Evolutionary conservation across 2,329 filamentous ascomycete genomes (phyloP).

Genomic region (Furcasterigmium sp.): DNA sequence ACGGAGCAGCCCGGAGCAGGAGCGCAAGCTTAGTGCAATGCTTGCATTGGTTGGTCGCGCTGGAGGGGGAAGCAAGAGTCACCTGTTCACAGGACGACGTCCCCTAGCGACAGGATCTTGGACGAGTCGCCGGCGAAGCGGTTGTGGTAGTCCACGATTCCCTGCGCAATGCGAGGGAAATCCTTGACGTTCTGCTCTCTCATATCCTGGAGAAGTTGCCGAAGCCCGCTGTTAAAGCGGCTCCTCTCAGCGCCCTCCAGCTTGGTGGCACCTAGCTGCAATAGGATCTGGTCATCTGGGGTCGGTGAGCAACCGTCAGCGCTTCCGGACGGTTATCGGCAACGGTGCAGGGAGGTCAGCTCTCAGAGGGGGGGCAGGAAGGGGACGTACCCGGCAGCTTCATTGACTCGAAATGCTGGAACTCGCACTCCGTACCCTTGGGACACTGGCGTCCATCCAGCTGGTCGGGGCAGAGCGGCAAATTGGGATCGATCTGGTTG

Average conservation of each 20-base stretch:
- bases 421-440: constrained; percentile 66
- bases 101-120: constrained; percentile 55
- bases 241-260: constrained; percentile 56
- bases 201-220: constrained; percentile 54
- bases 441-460: constrained; percentile 63
- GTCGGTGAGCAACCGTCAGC: constrained; percentile 2
- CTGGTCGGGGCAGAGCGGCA: constrained; percentile 72
- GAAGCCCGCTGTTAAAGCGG: constrained; percentile 58
- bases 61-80: neutral
- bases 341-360: constrained; percentile 5
- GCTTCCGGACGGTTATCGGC: constrained; percentile 5
- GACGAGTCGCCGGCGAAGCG: constrained; percentile 59
- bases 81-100: constrained; percentile 32
- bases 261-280: constrained; percentile 63
- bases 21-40: neutral
- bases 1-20: neutral
- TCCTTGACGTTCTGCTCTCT: constrained; percentile 57
- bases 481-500: constrained; percentile 75
- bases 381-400: constrained; percentile 69
- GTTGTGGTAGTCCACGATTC: constrained; percentile 62
- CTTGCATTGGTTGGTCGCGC: too few species aligned
- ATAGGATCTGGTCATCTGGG: constrained; percentile 67
- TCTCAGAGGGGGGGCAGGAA: constrained; percentile 7
- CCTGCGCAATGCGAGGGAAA: constrained; percentile 60
- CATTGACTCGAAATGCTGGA: constrained; percentile 75